Evolutionary conservation across 1,284 basidiomycete species (phyloP).

Genomic region (Microbotryum silenes-acaulis): DNA sequence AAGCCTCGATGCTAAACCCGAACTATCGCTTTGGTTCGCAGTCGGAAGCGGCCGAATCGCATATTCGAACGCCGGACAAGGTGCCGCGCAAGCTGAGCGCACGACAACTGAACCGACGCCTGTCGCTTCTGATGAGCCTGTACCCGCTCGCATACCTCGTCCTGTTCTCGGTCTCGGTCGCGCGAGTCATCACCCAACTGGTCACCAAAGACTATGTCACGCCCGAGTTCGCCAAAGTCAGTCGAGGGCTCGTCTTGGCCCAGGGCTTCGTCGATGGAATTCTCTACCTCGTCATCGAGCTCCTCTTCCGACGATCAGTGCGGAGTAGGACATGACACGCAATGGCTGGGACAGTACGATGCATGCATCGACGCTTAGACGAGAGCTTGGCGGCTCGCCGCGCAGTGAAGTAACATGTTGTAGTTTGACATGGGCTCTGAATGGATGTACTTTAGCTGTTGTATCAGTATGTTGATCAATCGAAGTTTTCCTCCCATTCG

Average conservation of each 20-base stretch:
- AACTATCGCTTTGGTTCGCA: no score
- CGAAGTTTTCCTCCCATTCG: no score
- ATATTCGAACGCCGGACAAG: no score
- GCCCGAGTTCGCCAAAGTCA: slow-evolving; percentile 1
- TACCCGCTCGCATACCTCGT: slow-evolving; percentile 20
- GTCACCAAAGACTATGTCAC: neutral
- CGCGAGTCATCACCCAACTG: slow-evolving; percentile 16
- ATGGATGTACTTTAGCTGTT: no score
- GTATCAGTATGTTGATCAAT: no score
- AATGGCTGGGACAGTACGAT: no score
- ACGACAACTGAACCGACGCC: slow-evolving; percentile 17
- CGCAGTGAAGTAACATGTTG: no score
- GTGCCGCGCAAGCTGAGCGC: neutral
- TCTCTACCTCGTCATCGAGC: slow-evolving; percentile 12
- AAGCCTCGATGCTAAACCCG: no score
- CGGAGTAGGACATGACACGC: neutral
- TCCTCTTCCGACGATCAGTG: neutral
- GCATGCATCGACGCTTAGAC: no score
- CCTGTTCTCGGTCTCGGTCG: slow-evolving; percentile 22
- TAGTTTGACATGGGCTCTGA: no score
- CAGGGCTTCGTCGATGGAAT: slow-evolving; percentile 13
- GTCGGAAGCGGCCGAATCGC: no score
- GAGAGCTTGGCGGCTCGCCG: no score
- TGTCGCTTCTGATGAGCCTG: slow-evolving; percentile 16
- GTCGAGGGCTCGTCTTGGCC: slow-evolving; percentile 6